These are phyloP conservation scores for Trichoderma virens DNA, from an alignment of 495 filamentous ascomycete genomes.

Conservation along the genomic window DNA sequence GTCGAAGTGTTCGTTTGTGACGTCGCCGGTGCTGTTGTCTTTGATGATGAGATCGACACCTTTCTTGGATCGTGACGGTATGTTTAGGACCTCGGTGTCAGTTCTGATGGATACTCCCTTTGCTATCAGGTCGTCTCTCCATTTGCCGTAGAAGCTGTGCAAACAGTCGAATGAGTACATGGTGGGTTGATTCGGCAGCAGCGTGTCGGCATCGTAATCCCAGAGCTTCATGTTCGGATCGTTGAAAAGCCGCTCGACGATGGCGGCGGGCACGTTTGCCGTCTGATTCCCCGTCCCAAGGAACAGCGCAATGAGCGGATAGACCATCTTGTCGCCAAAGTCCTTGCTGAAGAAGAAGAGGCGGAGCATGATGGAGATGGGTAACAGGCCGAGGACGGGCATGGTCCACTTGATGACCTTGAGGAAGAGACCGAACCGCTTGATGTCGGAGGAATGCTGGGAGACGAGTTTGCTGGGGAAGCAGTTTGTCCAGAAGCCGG, in stretches of 20 bases:
- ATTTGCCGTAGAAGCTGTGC: slow-evolving; percentile 61
- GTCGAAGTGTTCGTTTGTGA: slow-evolving; percentile 48
- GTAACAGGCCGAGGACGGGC: slow-evolving; percentile 63
- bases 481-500: slow-evolving; percentile 74
- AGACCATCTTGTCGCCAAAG: slow-evolving; percentile 64
- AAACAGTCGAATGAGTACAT: slow-evolving; percentile 81
- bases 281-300: slow-evolving; percentile 75
- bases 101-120: slow-evolving; percentile 61
- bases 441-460: slow-evolving; percentile 55
- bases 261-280: slow-evolving; percentile 63
- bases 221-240: slow-evolving; percentile 69
- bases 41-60: slow-evolving; percentile 47
- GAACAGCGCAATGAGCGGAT: slow-evolving; percentile 69
- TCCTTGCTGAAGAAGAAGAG: slow-evolving; percentile 67
- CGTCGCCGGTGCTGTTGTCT: slow-evolving; percentile 13
- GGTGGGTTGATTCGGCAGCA: slow-evolving; percentile 61
- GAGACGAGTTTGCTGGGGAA: slow-evolving; percentile 64
- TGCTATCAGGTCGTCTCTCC: slow-evolving; percentile 50
- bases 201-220: slow-evolving; percentile 62
- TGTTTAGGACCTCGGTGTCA: slow-evolving; percentile 49
- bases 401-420: slow-evolving; percentile 63
- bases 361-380: slow-evolving; percentile 60
- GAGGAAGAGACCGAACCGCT: slow-evolving; percentile 55
- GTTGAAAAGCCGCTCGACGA: slow-evolving; percentile 69
- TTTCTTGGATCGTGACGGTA: slow-evolving; percentile 48